phyloP scores from a whole-genome alignment of 2,329 filamentous ascomycete genomes.

The Ceratocystis destructans region DNA sequence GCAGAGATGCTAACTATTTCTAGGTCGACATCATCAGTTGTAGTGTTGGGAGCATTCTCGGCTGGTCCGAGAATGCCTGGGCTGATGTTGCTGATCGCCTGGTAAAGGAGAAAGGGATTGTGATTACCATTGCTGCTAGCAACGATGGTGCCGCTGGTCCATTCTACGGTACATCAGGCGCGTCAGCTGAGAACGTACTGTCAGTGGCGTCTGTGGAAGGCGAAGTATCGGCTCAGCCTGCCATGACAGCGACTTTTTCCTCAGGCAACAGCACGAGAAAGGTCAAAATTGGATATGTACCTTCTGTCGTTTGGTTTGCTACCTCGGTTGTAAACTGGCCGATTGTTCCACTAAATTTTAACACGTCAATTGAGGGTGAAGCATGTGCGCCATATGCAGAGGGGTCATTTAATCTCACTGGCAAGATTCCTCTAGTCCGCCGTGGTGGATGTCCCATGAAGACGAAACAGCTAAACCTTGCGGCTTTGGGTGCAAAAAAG shows the following conservation, averaged over 20 bases:
- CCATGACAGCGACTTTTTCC: constrained; percentile 7
- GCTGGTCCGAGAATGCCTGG: constrained; percentile 32
- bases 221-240: constrained; percentile 13
- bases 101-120: constrained; percentile 33
- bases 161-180: constrained; percentile 32
- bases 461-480: constrained; percentile 24
- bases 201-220: constrained; percentile 31
- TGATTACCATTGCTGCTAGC: constrained; percentile 38
- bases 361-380: constrained; percentile 23
- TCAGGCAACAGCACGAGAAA: background rate
- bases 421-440: constrained; percentile 23
- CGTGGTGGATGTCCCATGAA: constrained; percentile 26
- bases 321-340: constrained; percentile 22
- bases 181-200: constrained; percentile 31
- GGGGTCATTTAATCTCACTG: constrained; percentile 21
- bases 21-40: constrained; percentile 31
- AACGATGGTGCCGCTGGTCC: constrained; percentile 37
- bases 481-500: constrained; percentile 23
- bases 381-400: constrained; percentile 24
- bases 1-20: background rate
- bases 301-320: constrained; percentile 10
- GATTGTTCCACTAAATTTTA: constrained; percentile 31
- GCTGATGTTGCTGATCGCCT: constrained; percentile 31
- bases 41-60: constrained; percentile 29
- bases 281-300: constrained; percentile 14